A percentile compares a stretch with the other conserved stretches of the same genome.
These are phyloP conservation scores for Discostella stelligeroides DNA, from an alignment of 108 stramenopile genomes.

Conservation along the genomic window DNA sequence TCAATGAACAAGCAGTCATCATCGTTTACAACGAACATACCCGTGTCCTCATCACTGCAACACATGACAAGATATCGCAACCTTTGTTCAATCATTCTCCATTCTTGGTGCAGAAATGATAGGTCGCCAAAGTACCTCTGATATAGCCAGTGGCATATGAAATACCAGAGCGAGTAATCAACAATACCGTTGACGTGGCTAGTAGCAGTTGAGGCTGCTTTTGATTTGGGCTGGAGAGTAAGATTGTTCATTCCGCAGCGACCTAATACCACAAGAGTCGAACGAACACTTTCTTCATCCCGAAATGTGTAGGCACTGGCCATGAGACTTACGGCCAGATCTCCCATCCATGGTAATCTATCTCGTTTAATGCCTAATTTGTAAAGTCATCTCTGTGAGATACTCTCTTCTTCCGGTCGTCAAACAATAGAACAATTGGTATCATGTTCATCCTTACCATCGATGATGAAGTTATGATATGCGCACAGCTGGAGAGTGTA, in stretches of 20 bases:
- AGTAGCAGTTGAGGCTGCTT: too few species aligned
- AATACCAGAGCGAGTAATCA: slow-evolving; percentile 49
- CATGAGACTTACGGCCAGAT: slow-evolving; percentile 44
- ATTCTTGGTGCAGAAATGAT: slow-evolving; percentile 36
- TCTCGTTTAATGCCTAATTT: slow-evolving; percentile 39
- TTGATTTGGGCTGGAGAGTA: neutral
- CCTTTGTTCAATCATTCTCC: slow-evolving; percentile 24
- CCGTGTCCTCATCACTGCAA: slow-evolving; percentile 28
- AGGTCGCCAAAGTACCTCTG: slow-evolving; percentile 48
- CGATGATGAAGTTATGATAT: slow-evolving; percentile 42
- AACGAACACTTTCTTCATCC: slow-evolving; percentile 32
- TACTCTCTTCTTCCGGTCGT: neutral
- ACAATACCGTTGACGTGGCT: slow-evolving; percentile 48
- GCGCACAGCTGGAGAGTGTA: slow-evolving; percentile 38
- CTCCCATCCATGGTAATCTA: slow-evolving; percentile 51
- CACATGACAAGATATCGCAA: slow-evolving; percentile 18
- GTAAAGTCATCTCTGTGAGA: too few species aligned
- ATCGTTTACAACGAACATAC: slow-evolving; percentile 25
- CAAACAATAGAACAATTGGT: neutral
- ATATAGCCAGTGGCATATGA: slow-evolving; percentile 43
- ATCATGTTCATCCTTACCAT: slow-evolving; percentile 19
- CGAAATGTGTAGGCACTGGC: slow-evolving; percentile 28
- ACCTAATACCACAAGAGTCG: slow-evolving; percentile 40
- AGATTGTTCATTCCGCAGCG: slow-evolving; percentile 37
- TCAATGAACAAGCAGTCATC: slow-evolving; percentile 50